Conservation (phyloP, 331 rosid genomes). For the Saraca asoca region DNA sequence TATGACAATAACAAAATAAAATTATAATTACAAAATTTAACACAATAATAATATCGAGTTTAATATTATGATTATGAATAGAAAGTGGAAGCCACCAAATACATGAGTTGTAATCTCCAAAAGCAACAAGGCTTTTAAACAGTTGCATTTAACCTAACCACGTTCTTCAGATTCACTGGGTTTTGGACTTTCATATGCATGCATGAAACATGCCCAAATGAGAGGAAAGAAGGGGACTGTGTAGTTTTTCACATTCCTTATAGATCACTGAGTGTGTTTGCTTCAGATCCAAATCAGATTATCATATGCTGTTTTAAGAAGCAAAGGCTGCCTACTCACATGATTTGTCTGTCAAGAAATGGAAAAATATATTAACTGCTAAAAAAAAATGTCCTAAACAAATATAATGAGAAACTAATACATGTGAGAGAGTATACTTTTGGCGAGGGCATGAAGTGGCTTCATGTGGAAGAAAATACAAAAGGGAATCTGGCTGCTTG, state of each 20-base stretch:
- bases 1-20: too few species aligned
- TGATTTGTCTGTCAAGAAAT: constrained; percentile 24
- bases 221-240: constrained; percentile 1
- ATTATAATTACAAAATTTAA: too few species aligned
- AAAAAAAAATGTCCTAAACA: background rate
- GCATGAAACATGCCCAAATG: constrained; percentile 3
- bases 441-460: background rate
- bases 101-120: background rate
- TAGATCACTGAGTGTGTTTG: too few species aligned
- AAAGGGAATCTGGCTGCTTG: background rate
- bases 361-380: too few species aligned
- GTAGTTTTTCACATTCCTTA: constrained; percentile 1
- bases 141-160: background rate
- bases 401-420: background rate
- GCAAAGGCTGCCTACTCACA: constrained; percentile 31
- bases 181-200: constrained; percentile 17
- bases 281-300: constrained; percentile 40
- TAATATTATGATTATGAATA: too few species aligned
- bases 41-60: too few species aligned
- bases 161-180: background rate
- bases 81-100: background rate
- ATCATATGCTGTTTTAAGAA: background rate
- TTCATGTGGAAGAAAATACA: constrained; percentile 3
- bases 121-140: constrained; percentile 10
- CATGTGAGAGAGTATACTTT: background rate